Evolutionary conservation across 306 rosid species (phyloP).

Genomic region (Oxytropis ochrocephala): DNA sequence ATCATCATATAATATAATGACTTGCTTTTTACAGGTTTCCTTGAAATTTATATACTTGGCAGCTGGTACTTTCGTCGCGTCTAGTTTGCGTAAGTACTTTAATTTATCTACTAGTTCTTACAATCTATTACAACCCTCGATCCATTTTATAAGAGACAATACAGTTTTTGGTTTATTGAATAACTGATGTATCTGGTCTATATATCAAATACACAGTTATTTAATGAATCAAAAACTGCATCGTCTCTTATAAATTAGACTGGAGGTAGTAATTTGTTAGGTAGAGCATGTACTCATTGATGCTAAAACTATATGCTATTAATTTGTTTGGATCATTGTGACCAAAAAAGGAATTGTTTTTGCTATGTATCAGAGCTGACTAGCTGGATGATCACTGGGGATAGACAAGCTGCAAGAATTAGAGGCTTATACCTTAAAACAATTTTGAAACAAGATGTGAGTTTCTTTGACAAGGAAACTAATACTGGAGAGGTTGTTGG

Average conservation of each 20-base stretch:
- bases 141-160: too few relatives aligned
- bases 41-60: constrained; percentile 68
- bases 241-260: too few relatives aligned
- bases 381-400: constrained; percentile 89
- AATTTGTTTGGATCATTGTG: neutral
- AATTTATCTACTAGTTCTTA: neutral
- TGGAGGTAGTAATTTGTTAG: neutral
- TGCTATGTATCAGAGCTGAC: constrained; percentile 48
- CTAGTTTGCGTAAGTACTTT: constrained; percentile 54
- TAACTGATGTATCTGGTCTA: too few relatives aligned
- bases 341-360: neutral
- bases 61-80: constrained; percentile 42
- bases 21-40: constrained; percentile 34
- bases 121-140: too few relatives aligned
- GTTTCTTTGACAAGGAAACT: constrained; percentile 67
- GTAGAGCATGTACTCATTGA: too few relatives aligned
- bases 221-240: too few relatives aligned
- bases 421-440: constrained; percentile 67
- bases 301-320: too few relatives aligned
- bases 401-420: constrained; percentile 79
- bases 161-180: too few relatives aligned
- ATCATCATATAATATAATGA: too few relatives aligned
- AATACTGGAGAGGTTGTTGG: constrained; percentile 74
- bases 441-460: constrained; percentile 74
- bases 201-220: too few relatives aligned